A percentile compares a stretch with the other conserved stretches of the same genome.
phyloP scores from a whole-genome alignment of 495 filamentous ascomycete genomes.

The Pseudevernia furfuracea region DNA sequence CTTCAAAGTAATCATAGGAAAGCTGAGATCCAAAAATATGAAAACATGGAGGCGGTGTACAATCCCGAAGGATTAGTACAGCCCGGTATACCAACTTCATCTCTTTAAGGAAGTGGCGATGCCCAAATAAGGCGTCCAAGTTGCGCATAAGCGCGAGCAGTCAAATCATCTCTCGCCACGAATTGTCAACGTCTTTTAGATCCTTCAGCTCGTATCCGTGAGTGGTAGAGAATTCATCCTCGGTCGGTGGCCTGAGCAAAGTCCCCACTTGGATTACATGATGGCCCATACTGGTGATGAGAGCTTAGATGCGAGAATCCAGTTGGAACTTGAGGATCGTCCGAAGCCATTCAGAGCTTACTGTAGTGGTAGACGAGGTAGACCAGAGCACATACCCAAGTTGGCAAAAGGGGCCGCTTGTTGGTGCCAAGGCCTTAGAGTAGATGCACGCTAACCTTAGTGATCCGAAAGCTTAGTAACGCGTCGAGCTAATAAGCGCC shows the following conservation, averaged over 20 bases:
- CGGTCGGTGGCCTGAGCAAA: not conserved
- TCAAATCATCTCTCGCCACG: not conserved
- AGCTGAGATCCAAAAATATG: not conserved
- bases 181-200: too few relatives aligned
- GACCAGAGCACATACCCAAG: not conserved
- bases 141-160: not conserved
- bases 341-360: not conserved
- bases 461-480: not conserved
- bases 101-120: not conserved
- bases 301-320: not conserved
- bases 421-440: not conserved
- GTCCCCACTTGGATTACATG: not conserved
- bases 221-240: not conserved
- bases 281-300: not conserved
- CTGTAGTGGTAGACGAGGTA: too few relatives aligned
- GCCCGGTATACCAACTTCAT: not conserved
- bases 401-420: not conserved
- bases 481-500: not conserved
- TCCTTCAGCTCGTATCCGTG: not conserved
- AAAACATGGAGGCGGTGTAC: not conserved
- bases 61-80: slow-evolving; percentile 2
- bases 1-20: not conserved
- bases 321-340: not conserved
- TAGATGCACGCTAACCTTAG: not conserved
- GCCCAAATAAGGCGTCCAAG: too few relatives aligned